Conservation (phyloP, 2,329 filamentous ascomycete species). For the Trichoderma simmonsii region DNA sequence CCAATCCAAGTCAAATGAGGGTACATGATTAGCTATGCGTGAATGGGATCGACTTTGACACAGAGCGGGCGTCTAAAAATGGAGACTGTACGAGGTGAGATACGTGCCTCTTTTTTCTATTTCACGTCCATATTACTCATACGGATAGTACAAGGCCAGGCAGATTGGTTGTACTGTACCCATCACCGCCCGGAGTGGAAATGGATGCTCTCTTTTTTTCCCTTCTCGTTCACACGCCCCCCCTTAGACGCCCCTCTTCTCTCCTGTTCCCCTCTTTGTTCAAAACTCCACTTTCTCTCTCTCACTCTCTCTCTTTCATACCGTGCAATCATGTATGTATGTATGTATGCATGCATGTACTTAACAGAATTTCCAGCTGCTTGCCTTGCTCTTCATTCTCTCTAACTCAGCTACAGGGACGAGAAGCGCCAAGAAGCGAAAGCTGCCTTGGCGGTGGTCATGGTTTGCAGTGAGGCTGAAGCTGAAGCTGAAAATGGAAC, state of each 20-base stretch:
- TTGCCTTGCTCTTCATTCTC: not conserved
- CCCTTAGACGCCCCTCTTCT: not conserved
- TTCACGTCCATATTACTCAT: not conserved
- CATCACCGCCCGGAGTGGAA: not conserved
- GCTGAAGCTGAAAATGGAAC: not conserved
- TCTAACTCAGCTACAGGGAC: not conserved
- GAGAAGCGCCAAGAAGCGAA: not conserved
- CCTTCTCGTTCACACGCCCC: not conserved
- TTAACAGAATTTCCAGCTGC: not conserved
- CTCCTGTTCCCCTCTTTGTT: not conserved
- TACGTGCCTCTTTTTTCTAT: not conserved
- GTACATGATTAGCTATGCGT: not conserved
- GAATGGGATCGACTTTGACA: not conserved
- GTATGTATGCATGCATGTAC: not conserved
- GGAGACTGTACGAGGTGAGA: not conserved
- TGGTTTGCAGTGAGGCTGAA: not conserved
- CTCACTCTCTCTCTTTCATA: not conserved
- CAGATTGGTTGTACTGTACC: not conserved
- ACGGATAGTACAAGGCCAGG: not conserved
- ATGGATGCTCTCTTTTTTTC: not conserved
- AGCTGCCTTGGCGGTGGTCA: not conserved
- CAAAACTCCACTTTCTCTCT: not conserved
- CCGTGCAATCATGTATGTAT: not conserved
- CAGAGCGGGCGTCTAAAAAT: not conserved
- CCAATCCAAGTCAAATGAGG: not conserved